Base-by-base conservation (phyloP, 495 filamentous ascomycete genomes). In the Bacidia rubella region DNA sequence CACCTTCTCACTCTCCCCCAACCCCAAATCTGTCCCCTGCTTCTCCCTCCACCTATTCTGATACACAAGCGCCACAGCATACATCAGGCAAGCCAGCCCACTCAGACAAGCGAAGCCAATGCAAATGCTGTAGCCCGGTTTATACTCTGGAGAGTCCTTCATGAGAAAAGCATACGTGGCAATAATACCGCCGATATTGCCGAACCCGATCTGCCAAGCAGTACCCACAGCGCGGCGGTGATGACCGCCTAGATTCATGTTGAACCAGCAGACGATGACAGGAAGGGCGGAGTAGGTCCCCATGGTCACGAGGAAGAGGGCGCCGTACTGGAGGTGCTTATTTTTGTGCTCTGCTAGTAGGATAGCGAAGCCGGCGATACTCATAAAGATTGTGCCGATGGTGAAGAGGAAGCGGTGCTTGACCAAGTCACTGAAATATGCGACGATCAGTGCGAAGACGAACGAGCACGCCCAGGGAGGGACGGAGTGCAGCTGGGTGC, bases 121-220 rank as follows among this genome's bases (percentile, higher is more conserved):
- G 60, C 81, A 85, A 55, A 96, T 86, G 27, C 70, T 71, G 67
- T 90, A 95, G 0, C 92, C 92, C 20, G 75, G 76, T 12, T 69
- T 79, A 64, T 83, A 95, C 1, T 69, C 60, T 4, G 85, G 83
- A 1, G 77, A 79, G 63, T 96, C 87, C 44, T 74, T 79, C 5
- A 63, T 58, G 22, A 92, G 57, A 66, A 97, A 98, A 0, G 80
- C 72, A 66, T 83, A 96, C 0, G 87, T 90, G 0, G 90, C 76
- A 51, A 96, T 88, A 57, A 98, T 93, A 12, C 90, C 92, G 35
- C 88, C 90, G 55, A 89, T 84, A 58, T 96, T 95, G n/a, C 90
- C 90, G 57, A 93, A 93, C 0, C 85, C 88, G 41, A 96, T 70
- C 63, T 95, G 89, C 84, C 83, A 95, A 5, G 86, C 92, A 2